Conservation (phyloP, 1,139 yeast genomes). For the Geotrichum phurueaensis region DNA sequence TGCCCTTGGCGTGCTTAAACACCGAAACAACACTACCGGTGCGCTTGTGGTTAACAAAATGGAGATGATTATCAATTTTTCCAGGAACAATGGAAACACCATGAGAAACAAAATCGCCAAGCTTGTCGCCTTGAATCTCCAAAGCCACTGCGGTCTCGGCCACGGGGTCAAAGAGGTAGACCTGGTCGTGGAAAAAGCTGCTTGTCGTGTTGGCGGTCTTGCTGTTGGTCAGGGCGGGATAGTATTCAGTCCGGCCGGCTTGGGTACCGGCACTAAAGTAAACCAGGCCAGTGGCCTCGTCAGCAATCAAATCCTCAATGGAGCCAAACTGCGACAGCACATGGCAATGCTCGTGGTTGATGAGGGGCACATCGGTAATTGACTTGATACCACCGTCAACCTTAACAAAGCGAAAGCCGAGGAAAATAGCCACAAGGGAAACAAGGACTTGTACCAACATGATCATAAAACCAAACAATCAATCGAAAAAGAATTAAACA, state of each 20-base stretch:
- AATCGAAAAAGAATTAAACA: too few relatives aligned
- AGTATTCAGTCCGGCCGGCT: not conserved
- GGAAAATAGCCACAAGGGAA: not conserved
- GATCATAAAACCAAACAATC: not conserved
- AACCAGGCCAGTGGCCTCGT: conserved; percentile 5
- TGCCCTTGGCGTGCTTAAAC: conserved; percentile 19
- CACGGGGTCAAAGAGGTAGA: conserved; percentile 11
- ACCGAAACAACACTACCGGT: conserved; percentile 19
- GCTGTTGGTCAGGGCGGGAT: not conserved
- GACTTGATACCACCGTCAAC: not conserved
- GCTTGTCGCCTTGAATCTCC: conserved; percentile 9
- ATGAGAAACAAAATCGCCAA: conserved; percentile 19
- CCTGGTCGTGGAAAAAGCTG: conserved; percentile 10
- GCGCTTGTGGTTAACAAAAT: conserved; percentile 21
- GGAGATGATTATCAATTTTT: conserved; percentile 14
- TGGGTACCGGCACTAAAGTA: conserved; percentile 7
- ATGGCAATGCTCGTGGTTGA: not conserved
- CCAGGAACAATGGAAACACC: conserved; percentile 18
- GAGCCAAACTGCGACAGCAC: conserved; percentile 3
- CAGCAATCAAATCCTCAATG: conserved; percentile 14
- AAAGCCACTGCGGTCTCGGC: conserved; percentile 4
- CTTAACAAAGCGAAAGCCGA: not conserved
- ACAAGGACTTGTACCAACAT: not conserved
- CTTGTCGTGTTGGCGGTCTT: not conserved
- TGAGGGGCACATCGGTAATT: not conserved